phyloP scores from a whole-genome alignment of 208 protist genomes.

The Trypanosoma cruzi region DNA sequence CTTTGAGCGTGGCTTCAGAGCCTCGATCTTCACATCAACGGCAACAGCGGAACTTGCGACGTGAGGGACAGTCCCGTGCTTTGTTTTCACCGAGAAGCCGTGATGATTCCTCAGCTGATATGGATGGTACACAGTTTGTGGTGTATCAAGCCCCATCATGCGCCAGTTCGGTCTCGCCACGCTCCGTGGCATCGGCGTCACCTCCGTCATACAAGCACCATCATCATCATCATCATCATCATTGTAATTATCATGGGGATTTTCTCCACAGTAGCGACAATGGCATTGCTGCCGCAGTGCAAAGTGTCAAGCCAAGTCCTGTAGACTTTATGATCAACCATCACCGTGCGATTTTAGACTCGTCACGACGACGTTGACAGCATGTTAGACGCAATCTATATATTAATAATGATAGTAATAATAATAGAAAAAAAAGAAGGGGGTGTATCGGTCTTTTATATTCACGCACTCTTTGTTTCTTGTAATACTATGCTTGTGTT shows the following conservation, averaged over 20 bases:
- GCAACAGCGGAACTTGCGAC: not conserved
- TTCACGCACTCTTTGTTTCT: slow-evolving; percentile 5
- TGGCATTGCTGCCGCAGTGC: slow-evolving; percentile 1
- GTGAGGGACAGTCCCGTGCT: too few relatives aligned
- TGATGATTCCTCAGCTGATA: slow-evolving; percentile 10
- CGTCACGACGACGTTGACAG: slow-evolving; percentile 3
- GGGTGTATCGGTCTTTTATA: too few relatives aligned
- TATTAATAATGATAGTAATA: too few relatives aligned
- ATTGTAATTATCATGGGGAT: not conserved
- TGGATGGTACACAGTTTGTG: slow-evolving; percentile 16
- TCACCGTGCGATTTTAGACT: slow-evolving; percentile 31
- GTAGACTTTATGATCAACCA: slow-evolving; percentile 36
- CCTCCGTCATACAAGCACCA: not conserved
- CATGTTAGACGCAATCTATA: too few relatives aligned
- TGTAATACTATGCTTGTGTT: not conserved
- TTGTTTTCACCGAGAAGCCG: slow-evolving; percentile 14
- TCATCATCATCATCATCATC: too few relatives aligned
- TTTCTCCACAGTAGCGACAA: not conserved
- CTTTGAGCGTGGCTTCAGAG: not conserved
- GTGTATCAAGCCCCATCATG: slow-evolving; percentile 15
- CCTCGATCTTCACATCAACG: not conserved
- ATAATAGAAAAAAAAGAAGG: too few relatives aligned
- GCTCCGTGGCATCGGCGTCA: not conserved
- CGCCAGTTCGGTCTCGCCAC: not conserved
- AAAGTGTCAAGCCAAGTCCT: slow-evolving; percentile 17